Conservation (phyloP, 1,284 basidiomycete genomes). For the Lignosus rhinocerotis region DNA sequence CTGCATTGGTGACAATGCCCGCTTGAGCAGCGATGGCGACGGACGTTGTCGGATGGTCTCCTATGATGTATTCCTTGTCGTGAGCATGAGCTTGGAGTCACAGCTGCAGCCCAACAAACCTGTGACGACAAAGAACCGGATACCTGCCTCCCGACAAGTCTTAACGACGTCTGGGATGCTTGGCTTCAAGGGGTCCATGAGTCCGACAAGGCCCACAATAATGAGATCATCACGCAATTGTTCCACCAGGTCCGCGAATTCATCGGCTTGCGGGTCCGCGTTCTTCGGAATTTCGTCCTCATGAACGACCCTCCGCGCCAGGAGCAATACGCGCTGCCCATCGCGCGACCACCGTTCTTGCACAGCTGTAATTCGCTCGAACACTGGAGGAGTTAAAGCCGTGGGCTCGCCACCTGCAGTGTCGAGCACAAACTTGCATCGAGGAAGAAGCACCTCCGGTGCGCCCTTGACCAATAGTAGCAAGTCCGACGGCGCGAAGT, state of each 20-base stretch:
- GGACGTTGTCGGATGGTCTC: slow-evolving; percentile 51
- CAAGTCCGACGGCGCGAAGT: slow-evolving; percentile 34
- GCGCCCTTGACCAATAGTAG: slow-evolving; percentile 55
- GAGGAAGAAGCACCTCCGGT: slow-evolving; percentile 56
- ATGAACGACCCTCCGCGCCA: slow-evolving; percentile 40
- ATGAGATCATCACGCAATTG: slow-evolving; percentile 45
- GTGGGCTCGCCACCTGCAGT: slow-evolving; percentile 33
- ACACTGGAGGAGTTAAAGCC: slow-evolving; percentile 35
- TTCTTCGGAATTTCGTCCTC: slow-evolving; percentile 32
- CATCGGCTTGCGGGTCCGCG: slow-evolving; percentile 35
- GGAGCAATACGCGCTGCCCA: slow-evolving; percentile 60
- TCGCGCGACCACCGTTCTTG: slow-evolving; percentile 55
- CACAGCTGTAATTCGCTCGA: slow-evolving; percentile 36
- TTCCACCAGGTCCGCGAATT: slow-evolving; percentile 41
- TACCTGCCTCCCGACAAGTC: slow-evolving; percentile 55
- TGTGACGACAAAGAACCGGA: slow-evolving; percentile 70
- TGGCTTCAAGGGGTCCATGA: slow-evolving; percentile 62
- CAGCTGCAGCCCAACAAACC: slow-evolving; percentile 40
- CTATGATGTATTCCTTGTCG: slow-evolving; percentile 38
- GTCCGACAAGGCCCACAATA: slow-evolving; percentile 59
- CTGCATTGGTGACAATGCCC: slow-evolving; percentile 54
- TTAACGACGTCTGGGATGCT: slow-evolving; percentile 55
- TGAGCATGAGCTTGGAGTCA: not conserved
- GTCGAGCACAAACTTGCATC: slow-evolving; percentile 44
- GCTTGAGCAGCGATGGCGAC: slow-evolving; percentile 59